A percentile compares a stretch with the other conserved stretches of the same genome.
Evolutionary conservation across 169 alveolate genomes (phyloP).

Genomic region (Cryptosporidium parvum): DNA sequence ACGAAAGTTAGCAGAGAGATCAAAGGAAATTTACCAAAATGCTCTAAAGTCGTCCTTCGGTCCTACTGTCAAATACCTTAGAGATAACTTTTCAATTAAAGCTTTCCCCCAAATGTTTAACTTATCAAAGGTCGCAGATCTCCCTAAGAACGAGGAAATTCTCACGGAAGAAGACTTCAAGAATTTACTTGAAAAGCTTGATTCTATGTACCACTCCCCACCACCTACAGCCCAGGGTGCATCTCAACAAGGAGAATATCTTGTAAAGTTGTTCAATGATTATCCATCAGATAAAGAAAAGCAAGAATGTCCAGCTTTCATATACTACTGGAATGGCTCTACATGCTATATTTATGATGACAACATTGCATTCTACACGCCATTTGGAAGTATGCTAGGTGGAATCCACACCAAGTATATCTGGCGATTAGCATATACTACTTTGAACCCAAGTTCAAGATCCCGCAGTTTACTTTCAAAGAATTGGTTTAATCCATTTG

Average conservation of each 20-base stretch:
- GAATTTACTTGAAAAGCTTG: slow-evolving; percentile 68
- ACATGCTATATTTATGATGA: slow-evolving; percentile 76
- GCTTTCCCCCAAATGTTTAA: slow-evolving; percentile 54
- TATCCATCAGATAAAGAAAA: slow-evolving; percentile 34
- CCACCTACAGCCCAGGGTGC: slow-evolving; percentile 83
- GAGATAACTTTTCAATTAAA: background rate
- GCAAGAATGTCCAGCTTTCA: slow-evolving; percentile 77
- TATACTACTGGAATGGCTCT: slow-evolving; percentile 78
- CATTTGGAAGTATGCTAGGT: slow-evolving; percentile 46
- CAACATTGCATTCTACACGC: slow-evolving; percentile 41
- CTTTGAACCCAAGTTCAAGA: slow-evolving; percentile 20
- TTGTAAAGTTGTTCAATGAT: slow-evolving; percentile 75
- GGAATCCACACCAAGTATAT: slow-evolving; percentile 35
- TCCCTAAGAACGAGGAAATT: slow-evolving; percentile 12
- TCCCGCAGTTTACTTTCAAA: background rate
- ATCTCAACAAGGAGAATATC: slow-evolving; percentile 79
- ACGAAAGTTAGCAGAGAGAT: slow-evolving; percentile 52
- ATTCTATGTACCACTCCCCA: slow-evolving; percentile 78
- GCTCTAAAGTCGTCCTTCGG: slow-evolving; percentile 28
- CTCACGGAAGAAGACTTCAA: slow-evolving; percentile 31
- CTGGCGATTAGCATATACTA: slow-evolving; percentile 34
- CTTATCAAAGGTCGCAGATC: slow-evolving; percentile 21
- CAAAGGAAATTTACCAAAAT: slow-evolving; percentile 64
- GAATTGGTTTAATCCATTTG: slow-evolving; percentile 38
- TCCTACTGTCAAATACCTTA: slow-evolving; percentile 35